phyloP scores from a whole-genome alignment of 768 basidiomycete species.

The Boletus patriciae region DNA sequence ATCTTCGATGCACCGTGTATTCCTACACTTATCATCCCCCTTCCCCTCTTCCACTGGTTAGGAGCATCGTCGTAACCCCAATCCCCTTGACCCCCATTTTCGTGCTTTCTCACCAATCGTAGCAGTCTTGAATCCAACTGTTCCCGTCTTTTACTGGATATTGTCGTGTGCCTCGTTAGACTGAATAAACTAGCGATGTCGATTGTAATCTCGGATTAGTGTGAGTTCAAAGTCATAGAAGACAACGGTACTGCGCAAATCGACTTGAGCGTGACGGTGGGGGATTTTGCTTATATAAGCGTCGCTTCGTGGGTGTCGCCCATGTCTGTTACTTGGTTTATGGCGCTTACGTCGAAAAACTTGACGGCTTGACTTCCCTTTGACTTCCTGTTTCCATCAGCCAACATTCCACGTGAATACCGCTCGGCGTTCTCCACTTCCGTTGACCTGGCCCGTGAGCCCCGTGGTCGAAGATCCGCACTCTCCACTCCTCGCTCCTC shows the following conservation, averaged over 20 bases:
- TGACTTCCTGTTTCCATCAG: background rate
- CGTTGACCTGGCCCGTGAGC: conserved; percentile 25
- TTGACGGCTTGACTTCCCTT: background rate
- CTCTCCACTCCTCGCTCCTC: conserved; percentile 4
- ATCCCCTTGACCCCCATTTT: background rate
- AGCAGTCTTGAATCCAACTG: conserved; percentile 1
- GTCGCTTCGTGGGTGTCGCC: no score
- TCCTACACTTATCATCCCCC: conserved; percentile 26
- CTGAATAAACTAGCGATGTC: background rate
- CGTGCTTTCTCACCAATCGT: background rate
- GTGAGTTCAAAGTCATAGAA: background rate
- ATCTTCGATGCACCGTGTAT: conserved; percentile 49
- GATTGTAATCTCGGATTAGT: background rate
- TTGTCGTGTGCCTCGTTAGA: conserved; percentile 6
- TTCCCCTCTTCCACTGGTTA: conserved; percentile 45
- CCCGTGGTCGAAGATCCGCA: conserved; percentile 23
- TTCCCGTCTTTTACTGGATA: conserved; percentile 5
- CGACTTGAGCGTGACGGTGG: no score
- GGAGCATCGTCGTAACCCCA: conserved; percentile 57
- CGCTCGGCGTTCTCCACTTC: conserved; percentile 32
- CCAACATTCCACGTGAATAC: conserved; percentile 24
- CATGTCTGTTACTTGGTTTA: background rate
- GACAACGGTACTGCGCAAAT: no score
- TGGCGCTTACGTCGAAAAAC: background rate
- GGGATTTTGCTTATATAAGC: no score